These are phyloP conservation scores for Striga asiatica DNA, from an alignment of 257 asterid species.

Conservation along the genomic window DNA sequence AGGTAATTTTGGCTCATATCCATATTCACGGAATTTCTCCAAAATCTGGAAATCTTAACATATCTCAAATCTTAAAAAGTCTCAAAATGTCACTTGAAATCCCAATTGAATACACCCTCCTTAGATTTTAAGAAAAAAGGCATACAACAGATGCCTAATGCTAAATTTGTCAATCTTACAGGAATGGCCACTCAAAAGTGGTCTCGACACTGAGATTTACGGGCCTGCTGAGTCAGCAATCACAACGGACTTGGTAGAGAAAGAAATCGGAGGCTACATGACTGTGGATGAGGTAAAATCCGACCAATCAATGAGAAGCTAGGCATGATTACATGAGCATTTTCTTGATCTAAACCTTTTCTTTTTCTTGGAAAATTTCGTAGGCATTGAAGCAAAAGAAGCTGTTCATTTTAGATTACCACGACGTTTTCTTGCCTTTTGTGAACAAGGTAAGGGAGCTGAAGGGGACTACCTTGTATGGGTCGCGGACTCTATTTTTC, in stretches of 20 bases:
- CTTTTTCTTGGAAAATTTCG: background rate
- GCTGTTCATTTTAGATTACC: slow-evolving; percentile 58
- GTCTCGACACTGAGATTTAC: slow-evolving; percentile 52
- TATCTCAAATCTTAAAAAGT: too few species aligned
- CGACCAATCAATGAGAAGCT: background rate
- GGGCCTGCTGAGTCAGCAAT: slow-evolving; percentile 69
- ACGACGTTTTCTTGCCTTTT: slow-evolving; percentile 55
- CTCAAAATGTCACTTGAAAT: too few species aligned
- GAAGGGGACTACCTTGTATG: slow-evolving; percentile 51
- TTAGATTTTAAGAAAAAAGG: too few species aligned
- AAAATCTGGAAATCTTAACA: too few species aligned
- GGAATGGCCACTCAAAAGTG: slow-evolving; percentile 85
- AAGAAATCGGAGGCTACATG: slow-evolving; percentile 33
- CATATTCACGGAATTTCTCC: too few species aligned
- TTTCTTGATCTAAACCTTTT: too few species aligned
- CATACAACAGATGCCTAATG: too few species aligned
- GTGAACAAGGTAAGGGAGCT: slow-evolving; percentile 53
- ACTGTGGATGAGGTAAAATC: slow-evolving; percentile 51
- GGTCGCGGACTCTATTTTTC: slow-evolving; percentile 65
- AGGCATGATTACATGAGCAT: background rate
- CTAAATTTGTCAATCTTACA: too few species aligned
- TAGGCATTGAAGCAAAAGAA: slow-evolving; percentile 60
- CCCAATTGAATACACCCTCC: too few species aligned
- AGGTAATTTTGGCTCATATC: too few species aligned
- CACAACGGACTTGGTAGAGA: slow-evolving; percentile 37